Base-by-base conservation (phyloP, 257 asterid species). In the Anisodus tanguticus region DNA sequence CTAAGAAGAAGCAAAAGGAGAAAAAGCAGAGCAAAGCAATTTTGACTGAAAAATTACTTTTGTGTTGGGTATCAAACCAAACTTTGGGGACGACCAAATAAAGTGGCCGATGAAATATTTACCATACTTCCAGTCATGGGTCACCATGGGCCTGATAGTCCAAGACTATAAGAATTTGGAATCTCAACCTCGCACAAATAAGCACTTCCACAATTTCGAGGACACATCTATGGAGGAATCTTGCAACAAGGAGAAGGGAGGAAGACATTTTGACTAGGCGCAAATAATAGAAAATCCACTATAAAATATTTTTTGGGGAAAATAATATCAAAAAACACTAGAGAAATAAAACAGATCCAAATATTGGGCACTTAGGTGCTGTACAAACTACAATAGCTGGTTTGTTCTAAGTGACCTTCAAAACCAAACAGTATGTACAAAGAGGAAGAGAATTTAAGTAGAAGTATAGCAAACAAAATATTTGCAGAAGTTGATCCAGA, bases 351-450 rank as follows among this genome's bases (percentile, higher is more conserved):
- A 22, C 63, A 76, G 81, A 51, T 76, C 81, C 47, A 26, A 76
- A 22, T 76, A 43, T 49, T 76, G 81, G 63, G 22, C 62, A 51
- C 63, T 76, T 51, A 76, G 63, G 39, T 76, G 81, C 81, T 76
- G 81, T 51, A 76, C 81, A 76, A 51, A 51, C 81, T 76, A 76
- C n/a, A 51, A 51, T 51, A 76, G 26, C 51, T 49, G 62, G 45
- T 51, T 76, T 76, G 43, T 76, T 26, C 26, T 16, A 31, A 19
- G 19, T 76, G 81, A 76, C n/a, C 31, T 76, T 76, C 45, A 26
- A 76, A 51, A 76, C 81, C 81, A 54, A 76, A 53, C 13, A 15
- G 80, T 72, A 76, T 76, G 81, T 76, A 76, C 81, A 76, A 63
- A 76, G 81, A 4, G 22, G 45, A 76, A 22, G 63, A 76, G 13